Evolutionary conservation across 495 filamentous ascomycete species (phyloP).

Genomic region (Pseudoneurospora amorphoporcata): DNA sequence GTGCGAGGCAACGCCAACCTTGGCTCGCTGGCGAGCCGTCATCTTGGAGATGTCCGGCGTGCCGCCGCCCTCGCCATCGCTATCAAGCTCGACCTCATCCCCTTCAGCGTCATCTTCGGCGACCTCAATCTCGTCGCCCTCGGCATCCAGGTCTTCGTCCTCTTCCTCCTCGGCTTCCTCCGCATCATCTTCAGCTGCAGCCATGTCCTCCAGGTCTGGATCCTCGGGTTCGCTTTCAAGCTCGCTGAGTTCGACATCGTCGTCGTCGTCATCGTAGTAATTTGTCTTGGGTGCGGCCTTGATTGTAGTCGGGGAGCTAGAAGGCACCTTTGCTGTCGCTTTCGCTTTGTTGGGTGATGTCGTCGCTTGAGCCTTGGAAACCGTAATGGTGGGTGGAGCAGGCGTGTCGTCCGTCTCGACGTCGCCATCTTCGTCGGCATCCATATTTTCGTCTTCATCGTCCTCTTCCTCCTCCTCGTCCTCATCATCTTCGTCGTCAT

Average conservation of each 20-base stretch:
- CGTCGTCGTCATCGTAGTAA: constrained; percentile 34
- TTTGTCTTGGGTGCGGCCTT: constrained; percentile 21
- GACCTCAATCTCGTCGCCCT: constrained; percentile 55
- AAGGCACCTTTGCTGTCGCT: constrained; percentile 2
- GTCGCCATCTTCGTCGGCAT: constrained; percentile 39
- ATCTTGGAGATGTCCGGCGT: constrained; percentile 75
- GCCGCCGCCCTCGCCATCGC: constrained; percentile 50
- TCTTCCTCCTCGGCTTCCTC: constrained; percentile 37
- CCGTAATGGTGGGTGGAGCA: constrained; percentile 30
- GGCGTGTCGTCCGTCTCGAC: constrained; percentile 34
- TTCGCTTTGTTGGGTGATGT: constrained; percentile 14
- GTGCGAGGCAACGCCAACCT: constrained; percentile 51
- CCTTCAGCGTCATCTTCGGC: constrained; percentile 38
- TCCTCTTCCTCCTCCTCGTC: constrained; percentile 18
- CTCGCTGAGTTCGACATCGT: constrained; percentile 38
- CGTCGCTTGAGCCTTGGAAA: constrained; percentile 27
- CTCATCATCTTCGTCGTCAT: constrained; percentile 16
- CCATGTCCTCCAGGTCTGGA: constrained; percentile 33
- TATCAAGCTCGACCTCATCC: constrained; percentile 55
- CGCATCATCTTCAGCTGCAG: constrained; percentile 40
- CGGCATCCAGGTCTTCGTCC: constrained; percentile 43
- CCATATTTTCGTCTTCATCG: constrained; percentile 29
- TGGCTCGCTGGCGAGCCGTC: constrained; percentile 76
- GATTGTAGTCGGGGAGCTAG: constrained; percentile 1
- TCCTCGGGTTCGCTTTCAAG: constrained; percentile 37